These are phyloP conservation scores for Penicillium sp. DNA, from an alignment of 2,329 filamentous ascomycete species.

Conservation along the genomic window DNA sequence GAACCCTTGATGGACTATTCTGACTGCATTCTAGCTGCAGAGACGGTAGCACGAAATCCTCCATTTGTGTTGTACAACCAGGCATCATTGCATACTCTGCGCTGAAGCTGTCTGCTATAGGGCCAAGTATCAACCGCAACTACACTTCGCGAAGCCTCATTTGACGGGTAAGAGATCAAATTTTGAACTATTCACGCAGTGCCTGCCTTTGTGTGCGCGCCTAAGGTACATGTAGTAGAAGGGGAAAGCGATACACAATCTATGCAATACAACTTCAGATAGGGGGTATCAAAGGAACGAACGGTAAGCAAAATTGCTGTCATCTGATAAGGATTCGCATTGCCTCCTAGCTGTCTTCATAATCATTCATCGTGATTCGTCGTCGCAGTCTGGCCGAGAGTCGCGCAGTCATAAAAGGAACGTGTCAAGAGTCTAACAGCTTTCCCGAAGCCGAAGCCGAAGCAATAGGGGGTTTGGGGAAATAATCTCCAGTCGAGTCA, in stretches of 20 bases:
- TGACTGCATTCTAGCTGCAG: neutral
- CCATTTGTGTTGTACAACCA: neutral
- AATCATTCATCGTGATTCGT: slow-evolving; percentile 11
- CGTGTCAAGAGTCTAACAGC: neutral
- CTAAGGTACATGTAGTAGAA: neutral
- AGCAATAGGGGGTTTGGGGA: neutral
- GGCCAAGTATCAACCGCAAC: neutral
- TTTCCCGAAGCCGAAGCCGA: neutral
- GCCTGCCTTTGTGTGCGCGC: neutral
- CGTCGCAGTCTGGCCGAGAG: slow-evolving; percentile 2
- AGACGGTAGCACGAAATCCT: neutral
- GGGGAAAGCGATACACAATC: slow-evolving; percentile 13
- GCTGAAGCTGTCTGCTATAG: neutral
- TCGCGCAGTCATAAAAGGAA: slow-evolving; percentile 5
- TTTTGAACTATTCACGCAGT: slow-evolving; percentile 8
- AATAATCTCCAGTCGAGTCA: neutral
- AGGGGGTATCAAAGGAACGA: slow-evolving; percentile 18
- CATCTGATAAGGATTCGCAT: slow-evolving; percentile 11
- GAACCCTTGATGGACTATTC: neutral
- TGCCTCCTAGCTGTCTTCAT: slow-evolving; percentile 15
- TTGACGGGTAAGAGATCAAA: neutral
- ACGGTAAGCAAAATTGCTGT: slow-evolving; percentile 7
- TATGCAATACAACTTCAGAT: slow-evolving; percentile 14
- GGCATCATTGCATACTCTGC: slow-evolving; percentile 7
- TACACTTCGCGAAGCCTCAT: neutral